Percentiles rank a stretch among this genome's conserved stretches.
phyloP scores from a whole-genome alignment of 2,329 filamentous ascomycete species.

The Aspergillus glaucus region DNA sequence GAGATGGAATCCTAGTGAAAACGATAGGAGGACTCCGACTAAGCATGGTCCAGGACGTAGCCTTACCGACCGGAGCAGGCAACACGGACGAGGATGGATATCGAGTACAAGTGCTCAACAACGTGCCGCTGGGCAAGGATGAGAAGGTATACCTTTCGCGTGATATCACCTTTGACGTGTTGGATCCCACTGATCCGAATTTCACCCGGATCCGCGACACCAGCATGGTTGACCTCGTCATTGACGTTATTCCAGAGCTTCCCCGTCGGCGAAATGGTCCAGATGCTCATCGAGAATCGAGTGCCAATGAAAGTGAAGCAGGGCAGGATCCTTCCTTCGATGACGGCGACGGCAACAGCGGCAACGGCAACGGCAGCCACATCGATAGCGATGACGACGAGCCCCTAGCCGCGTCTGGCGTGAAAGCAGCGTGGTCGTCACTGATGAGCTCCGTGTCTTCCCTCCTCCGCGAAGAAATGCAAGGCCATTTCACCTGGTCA shows the following conservation, averaged over 20 bases:
- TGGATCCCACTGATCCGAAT: constrained; percentile 63
- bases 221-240: constrained; percentile 65
- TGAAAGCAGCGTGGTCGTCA: constrained; percentile 40
- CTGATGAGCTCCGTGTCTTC: constrained; percentile 47
- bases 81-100: constrained; percentile 30
- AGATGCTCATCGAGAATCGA: constrained; percentile 20
- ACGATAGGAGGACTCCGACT: constrained; percentile 54
- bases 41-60: constrained; percentile 44
- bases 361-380: constrained; percentile 20
- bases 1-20: constrained; percentile 55
- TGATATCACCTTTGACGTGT: constrained; percentile 65
- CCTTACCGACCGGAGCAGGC: constrained; percentile 15
- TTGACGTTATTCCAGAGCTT: constrained; percentile 48
- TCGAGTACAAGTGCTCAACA: constrained; percentile 70
- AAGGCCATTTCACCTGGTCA: constrained; percentile 8
- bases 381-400: constrained; percentile 10
- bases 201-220: constrained; percentile 73
- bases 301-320: constrained; percentile 13
- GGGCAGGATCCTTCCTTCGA: too few species aligned
- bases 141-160: constrained; percentile 77
- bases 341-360: constrained; percentile 2
- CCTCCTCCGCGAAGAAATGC: constrained; percentile 40
- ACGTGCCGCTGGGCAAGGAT: constrained; percentile 74
- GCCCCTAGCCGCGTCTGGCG: constrained; percentile 24
- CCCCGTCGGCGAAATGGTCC: constrained; percentile 27